phyloP scores from a whole-genome alignment of 2,329 filamentous ascomycete genomes.

The Penicillium sp. region DNA sequence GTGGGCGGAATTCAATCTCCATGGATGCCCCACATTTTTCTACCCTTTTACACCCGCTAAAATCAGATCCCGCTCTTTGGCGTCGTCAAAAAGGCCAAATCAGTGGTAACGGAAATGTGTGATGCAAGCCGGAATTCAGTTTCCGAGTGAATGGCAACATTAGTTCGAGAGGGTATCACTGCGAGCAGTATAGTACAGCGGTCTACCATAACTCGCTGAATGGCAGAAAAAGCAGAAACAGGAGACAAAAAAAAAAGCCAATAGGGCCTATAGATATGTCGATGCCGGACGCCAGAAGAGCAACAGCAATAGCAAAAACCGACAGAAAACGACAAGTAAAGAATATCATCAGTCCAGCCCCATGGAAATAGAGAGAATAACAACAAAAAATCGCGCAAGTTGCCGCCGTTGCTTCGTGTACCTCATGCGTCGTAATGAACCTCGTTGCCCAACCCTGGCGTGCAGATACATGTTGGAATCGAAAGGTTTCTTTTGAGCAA shows the following conservation, averaged over 20 bases:
- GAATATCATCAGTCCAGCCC: slow-evolving; percentile 4
- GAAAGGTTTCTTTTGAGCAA: slow-evolving; percentile 10
- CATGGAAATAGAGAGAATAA: slow-evolving; percentile 11
- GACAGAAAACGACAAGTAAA: slow-evolving; percentile 5
- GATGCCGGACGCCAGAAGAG: not conserved
- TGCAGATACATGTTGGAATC: slow-evolving; percentile 18
- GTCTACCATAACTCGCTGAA: slow-evolving; percentile 22
- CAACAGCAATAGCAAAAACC: not conserved
- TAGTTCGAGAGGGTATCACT: slow-evolving; percentile 26
- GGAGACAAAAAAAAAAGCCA: not conserved
- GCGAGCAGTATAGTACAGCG: slow-evolving; percentile 25
- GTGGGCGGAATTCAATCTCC: slow-evolving; percentile 20
- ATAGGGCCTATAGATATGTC: not conserved
- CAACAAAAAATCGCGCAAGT: slow-evolving; percentile 10
- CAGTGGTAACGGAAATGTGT: not conserved
- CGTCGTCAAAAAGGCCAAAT: not conserved
- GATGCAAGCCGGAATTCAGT: slow-evolving; percentile 7
- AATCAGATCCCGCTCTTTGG: slow-evolving; percentile 7
- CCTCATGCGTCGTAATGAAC: slow-evolving; percentile 20
- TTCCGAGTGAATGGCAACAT: slow-evolving; percentile 11
- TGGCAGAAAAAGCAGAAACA: slow-evolving; percentile 6
- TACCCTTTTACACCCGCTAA: not conserved
- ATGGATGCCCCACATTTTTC: slow-evolving; percentile 12
- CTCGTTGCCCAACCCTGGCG: slow-evolving; percentile 3
- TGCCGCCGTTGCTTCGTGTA: slow-evolving; percentile 15